These are phyloP conservation scores for Vigna trinervia DNA, from an alignment of 306 rosid species.

Conservation along the genomic window DNA sequence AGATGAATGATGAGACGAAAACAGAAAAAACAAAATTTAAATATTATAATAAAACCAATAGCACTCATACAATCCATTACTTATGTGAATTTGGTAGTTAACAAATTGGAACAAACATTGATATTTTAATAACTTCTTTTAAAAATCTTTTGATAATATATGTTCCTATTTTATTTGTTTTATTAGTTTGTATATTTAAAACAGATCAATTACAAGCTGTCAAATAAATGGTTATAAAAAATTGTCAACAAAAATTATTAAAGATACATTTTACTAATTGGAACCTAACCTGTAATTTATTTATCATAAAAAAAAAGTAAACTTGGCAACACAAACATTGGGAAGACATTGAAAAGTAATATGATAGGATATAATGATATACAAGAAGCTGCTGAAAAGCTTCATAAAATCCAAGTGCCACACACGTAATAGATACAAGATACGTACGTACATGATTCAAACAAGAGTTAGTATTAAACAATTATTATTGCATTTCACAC, in stretches of 20 bases:
- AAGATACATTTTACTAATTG: too few species aligned
- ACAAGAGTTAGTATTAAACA: slow-evolving; percentile 39
- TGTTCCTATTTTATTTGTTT: too few species aligned
- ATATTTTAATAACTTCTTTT: too few species aligned
- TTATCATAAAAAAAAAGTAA: background rate
- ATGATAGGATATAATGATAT: slow-evolving; percentile 44
- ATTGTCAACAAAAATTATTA: too few species aligned
- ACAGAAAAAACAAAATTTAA: too few species aligned
- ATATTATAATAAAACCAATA: too few species aligned
- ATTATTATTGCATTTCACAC: slow-evolving; percentile 49
- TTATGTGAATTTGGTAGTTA: background rate
- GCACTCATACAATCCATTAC: background rate
- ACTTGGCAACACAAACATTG: slow-evolving; percentile 25
- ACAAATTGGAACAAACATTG: too few species aligned
- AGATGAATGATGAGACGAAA: too few species aligned
- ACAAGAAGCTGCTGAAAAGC: slow-evolving; percentile 47
- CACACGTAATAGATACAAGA: slow-evolving; percentile 39
- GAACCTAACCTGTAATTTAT: background rate
- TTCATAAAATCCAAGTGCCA: slow-evolving; percentile 40
- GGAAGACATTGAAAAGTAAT: slow-evolving; percentile 38
- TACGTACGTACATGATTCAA: slow-evolving; percentile 13
- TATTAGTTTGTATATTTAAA: too few species aligned
- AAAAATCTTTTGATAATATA: too few species aligned
- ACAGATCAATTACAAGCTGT: too few species aligned
- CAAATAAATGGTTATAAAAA: too few species aligned